Evolutionary conservation across 345 rosid species (phyloP).

Genomic region (Populus alba): DNA sequence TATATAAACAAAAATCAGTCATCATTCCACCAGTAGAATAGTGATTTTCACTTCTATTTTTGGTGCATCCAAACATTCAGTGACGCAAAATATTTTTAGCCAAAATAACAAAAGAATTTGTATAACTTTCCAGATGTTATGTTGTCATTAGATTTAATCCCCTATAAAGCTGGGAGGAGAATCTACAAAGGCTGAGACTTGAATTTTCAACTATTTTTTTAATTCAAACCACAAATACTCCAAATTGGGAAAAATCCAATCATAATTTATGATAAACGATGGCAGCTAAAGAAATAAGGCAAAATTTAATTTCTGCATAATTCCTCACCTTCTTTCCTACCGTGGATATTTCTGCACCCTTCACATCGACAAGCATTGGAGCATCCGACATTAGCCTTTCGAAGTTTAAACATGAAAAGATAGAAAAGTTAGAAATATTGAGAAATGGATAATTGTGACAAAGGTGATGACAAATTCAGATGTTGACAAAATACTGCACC

Average conservation of each 20-base stretch:
- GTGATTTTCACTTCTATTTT: neutral
- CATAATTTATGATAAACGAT: neutral
- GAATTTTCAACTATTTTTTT: neutral
- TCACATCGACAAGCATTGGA: constrained; percentile 64
- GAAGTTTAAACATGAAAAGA: constrained; percentile 8
- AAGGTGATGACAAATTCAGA: neutral
- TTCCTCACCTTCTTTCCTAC: constrained; percentile 52
- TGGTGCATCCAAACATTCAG: neutral
- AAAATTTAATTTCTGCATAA: neutral
- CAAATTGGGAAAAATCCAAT: neutral
- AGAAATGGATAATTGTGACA: neutral
- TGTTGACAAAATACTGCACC: constrained; percentile 27
- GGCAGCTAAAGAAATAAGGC: neutral
- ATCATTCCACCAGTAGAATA: neutral
- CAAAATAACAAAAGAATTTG: neutral
- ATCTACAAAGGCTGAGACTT: neutral
- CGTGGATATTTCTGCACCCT: constrained; percentile 57
- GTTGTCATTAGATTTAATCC: neutral
- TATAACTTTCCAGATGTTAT: constrained; percentile 1
- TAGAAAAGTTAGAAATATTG: constrained; percentile 1
- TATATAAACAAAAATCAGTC: constrained; percentile 6
- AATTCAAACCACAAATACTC: neutral
- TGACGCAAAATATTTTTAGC: constrained; percentile 2
- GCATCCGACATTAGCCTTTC: constrained; percentile 59
- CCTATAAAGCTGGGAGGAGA: neutral